Conservation (phyloP, 805 yeast species). For the Lachancea kluyveri region DNA sequence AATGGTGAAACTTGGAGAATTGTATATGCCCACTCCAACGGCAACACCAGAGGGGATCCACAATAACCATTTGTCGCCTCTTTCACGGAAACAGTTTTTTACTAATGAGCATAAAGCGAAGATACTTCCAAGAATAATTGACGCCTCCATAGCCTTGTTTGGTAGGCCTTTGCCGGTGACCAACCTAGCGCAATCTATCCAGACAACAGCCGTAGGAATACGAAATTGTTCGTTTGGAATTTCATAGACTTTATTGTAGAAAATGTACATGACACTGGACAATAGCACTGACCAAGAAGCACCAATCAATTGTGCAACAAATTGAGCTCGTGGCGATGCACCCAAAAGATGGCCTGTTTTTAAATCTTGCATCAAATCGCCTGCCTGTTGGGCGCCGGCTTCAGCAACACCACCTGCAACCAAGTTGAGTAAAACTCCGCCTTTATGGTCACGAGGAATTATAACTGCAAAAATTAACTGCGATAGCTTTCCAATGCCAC, state of each 20-base stretch:
- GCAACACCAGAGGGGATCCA: conserved; percentile 93
- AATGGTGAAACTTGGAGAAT: conserved; percentile 86
- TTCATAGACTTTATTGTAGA: conserved; percentile 75
- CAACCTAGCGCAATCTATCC: conserved; percentile 93
- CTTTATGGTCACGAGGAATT: conserved; percentile 68
- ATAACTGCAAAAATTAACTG: conserved; percentile 82
- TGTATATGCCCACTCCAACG: conserved; percentile 94
- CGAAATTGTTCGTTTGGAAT: conserved; percentile 80
- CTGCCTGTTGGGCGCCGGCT: conserved; percentile 99
- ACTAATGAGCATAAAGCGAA: conserved; percentile 67
- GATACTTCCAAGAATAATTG: conserved; percentile 54
- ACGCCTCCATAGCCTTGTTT: conserved; percentile 57
- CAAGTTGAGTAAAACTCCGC: conserved; percentile 75
- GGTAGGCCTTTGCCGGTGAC: conserved; percentile 92
- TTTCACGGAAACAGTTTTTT: conserved; percentile 48
- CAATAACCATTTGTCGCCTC: conserved; percentile 33
- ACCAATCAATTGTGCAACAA: conserved; percentile 83
- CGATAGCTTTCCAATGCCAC: conserved; percentile 92
- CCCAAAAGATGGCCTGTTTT: conserved; percentile 90
- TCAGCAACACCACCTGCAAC: conserved; percentile 97
- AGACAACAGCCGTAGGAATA: conserved; percentile 90
- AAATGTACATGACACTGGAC: conserved; percentile 74
- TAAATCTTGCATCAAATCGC: conserved; percentile 94
- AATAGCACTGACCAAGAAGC: conserved; percentile 76
- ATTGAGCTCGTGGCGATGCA: conserved; percentile 90